Percentiles rank a stretch among this genome's conserved stretches.
These are phyloP conservation scores for Sporisorium iseilematis-ciliati DNA, from an alignment of 1,284 basidiomycete species.

Conservation along the genomic window DNA sequence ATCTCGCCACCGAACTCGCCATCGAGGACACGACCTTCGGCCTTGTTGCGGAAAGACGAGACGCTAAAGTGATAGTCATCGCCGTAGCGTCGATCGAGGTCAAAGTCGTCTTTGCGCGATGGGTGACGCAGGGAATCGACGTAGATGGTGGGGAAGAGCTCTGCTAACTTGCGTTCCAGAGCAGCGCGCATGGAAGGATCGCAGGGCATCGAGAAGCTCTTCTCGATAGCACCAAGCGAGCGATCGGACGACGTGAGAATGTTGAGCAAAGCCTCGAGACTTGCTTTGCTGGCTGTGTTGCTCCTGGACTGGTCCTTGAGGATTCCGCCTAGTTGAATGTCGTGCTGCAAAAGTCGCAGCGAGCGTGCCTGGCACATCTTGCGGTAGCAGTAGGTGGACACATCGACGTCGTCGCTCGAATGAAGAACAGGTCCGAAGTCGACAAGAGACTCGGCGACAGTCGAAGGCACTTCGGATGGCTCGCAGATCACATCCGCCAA, in stretches of 20 bases:
- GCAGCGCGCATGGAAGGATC: constrained; percentile 78
- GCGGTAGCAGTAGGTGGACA: constrained; percentile 74
- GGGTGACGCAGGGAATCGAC: constrained; percentile 74
- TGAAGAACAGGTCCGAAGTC: constrained; percentile 13
- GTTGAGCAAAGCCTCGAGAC: constrained; percentile 75
- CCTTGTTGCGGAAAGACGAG: constrained; percentile 56
- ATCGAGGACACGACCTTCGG: constrained; percentile 61
- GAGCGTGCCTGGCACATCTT: constrained; percentile 81
- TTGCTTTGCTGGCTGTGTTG: constrained; percentile 70
- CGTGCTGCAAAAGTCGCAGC: constrained; percentile 74
- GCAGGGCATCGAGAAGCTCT: constrained; percentile 78
- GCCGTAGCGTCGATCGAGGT: constrained; percentile 77
- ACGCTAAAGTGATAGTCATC: constrained; percentile 79
- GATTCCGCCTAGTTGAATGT: constrained; percentile 60
- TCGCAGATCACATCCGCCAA: constrained; percentile 76
- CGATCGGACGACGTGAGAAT: constrained; percentile 75
- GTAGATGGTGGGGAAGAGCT: constrained; percentile 67
- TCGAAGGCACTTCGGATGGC: constrained; percentile 74
- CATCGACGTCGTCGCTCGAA: constrained; percentile 72
- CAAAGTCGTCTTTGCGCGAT: constrained; percentile 75
- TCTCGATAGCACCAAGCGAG: constrained; percentile 75
- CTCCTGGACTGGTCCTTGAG: constrained; percentile 67
- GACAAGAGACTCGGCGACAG: constrained; percentile 25
- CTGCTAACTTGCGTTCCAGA: constrained; percentile 67
- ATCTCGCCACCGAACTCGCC: constrained; percentile 36